Percentiles rank a stretch among this genome's conserved stretches.
Conservation (phyloP, 2,329 filamentous ascomycete genomes). For the Hymenoscyphus repandus region DNA sequence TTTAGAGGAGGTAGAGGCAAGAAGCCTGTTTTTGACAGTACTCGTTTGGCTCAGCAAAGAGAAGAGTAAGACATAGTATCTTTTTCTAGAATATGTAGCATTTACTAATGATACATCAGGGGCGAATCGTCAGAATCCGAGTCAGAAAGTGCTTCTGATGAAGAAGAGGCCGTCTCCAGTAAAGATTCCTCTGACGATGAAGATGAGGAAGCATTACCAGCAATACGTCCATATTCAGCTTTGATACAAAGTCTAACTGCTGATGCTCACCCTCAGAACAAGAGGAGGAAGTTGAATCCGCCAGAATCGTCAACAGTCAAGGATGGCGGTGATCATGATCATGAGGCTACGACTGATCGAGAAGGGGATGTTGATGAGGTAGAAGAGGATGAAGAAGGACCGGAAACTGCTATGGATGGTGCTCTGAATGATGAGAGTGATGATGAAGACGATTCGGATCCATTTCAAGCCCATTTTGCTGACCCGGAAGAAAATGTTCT, state of each 20-base stretch:
- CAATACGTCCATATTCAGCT: slow-evolving; percentile 48
- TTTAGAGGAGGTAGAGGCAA: slow-evolving; percentile 30
- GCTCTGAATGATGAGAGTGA: slow-evolving; percentile 34
- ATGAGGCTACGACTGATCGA: not conserved
- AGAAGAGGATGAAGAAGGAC: slow-evolving; percentile 46
- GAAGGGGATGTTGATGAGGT: slow-evolving; percentile 33
- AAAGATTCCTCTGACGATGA: slow-evolving; percentile 44
- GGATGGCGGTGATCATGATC: slow-evolving; percentile 7
- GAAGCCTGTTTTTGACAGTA: slow-evolving; percentile 40
- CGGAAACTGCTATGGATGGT: slow-evolving; percentile 32
- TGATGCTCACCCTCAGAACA: slow-evolving; percentile 41
- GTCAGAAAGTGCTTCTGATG: slow-evolving; percentile 34
- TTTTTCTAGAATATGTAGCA: not conserved
- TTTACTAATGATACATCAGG: slow-evolving; percentile 13
- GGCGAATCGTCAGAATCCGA: slow-evolving; percentile 27
- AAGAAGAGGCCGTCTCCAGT: slow-evolving; percentile 36
- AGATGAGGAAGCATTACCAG: slow-evolving; percentile 33
- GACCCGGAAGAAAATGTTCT: slow-evolving; percentile 58
- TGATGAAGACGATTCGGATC: slow-evolving; percentile 55
- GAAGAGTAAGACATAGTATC: slow-evolving; percentile 27
- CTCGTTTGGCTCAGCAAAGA: slow-evolving; percentile 42
- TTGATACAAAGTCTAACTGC: slow-evolving; percentile 53
- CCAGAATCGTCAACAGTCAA: slow-evolving; percentile 12
- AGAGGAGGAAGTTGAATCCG: slow-evolving; percentile 51
- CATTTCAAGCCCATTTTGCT: slow-evolving; percentile 78